Percentiles rank a stretch among this genome's conserved stretches.
Evolutionary conservation across 2,329 filamentous ascomycete species (phyloP).

Genomic region (Botrytis squamosa): DNA sequence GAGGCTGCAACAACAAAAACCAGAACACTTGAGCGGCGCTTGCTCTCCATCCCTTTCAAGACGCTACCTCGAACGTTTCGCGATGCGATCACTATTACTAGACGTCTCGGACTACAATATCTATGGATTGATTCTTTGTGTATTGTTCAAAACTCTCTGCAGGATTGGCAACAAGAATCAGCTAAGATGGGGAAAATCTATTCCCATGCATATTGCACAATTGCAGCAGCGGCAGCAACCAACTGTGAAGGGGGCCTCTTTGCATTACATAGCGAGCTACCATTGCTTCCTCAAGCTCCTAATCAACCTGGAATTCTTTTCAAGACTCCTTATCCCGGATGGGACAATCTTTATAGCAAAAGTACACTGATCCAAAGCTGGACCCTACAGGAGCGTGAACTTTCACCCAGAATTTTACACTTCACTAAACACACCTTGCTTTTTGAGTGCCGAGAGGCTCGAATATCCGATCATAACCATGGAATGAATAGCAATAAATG

Average conservation of each 20-base stretch:
- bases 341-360: constrained; percentile 13
- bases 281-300: background rate
- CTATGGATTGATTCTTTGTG: constrained; percentile 21
- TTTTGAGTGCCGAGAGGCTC: constrained; percentile 19
- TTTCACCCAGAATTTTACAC: constrained; percentile 23
- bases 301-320: background rate
- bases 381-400: constrained; percentile 25
- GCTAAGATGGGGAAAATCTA: constrained; percentile 28
- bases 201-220: constrained; percentile 21
- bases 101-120: constrained; percentile 12
- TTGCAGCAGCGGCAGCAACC: constrained; percentile 22
- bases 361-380: constrained; percentile 19
- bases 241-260: constrained; percentile 15
- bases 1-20: constrained; percentile 19
- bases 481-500: background rate
- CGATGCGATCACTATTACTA: constrained; percentile 19
- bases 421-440: constrained; percentile 27
- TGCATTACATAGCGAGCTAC: constrained; percentile 15
- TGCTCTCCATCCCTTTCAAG: constrained; percentile 17
- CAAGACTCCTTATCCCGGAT: constrained; percentile 3
- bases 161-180: constrained; percentile 29
- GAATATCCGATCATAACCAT: constrained; percentile 10
- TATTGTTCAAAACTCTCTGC: constrained; percentile 18
- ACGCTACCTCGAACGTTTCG: constrained; percentile 14
- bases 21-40: constrained; percentile 14